A percentile compares a stretch with the other conserved stretches of the same genome.
Conservation (phyloP, 495 filamentous ascomycete genomes). For the Podospora fimiseda region DNA sequence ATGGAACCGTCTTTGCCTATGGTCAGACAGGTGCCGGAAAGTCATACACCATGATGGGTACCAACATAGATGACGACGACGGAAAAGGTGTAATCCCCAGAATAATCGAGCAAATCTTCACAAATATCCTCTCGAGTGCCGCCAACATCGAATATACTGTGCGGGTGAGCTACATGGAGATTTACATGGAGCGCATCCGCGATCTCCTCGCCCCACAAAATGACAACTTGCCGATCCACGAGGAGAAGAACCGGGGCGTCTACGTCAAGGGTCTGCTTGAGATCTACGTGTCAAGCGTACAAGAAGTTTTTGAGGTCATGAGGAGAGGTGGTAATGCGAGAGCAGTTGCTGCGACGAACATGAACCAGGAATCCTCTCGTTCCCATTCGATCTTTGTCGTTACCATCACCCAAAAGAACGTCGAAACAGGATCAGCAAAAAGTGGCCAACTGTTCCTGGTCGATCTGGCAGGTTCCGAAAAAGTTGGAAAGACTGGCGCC, state of each 20-base stretch:
- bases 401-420: slow-evolving; percentile 95
- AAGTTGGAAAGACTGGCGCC: slow-evolving; percentile 96
- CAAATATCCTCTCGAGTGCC: slow-evolving; percentile 82
- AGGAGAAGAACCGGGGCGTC: slow-evolving; percentile 92
- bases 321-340: slow-evolving; percentile 80
- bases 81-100: slow-evolving; percentile 91
- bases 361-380: slow-evolving; percentile 98
- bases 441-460: slow-evolving; percentile 95
- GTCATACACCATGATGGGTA: slow-evolving; percentile 99
- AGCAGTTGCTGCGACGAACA: slow-evolving; percentile 97
- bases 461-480: slow-evolving; percentile 95
- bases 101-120: slow-evolving; percentile 97
- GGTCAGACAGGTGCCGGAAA: slow-evolving; percentile 98
- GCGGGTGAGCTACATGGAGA: slow-evolving; percentile 98
- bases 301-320: slow-evolving; percentile 97
- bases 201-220: slow-evolving; percentile 88
- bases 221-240: slow-evolving; percentile 93
- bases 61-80: slow-evolving; percentile 85
- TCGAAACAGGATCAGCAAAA: slow-evolving; percentile 93
- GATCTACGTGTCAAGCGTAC: slow-evolving; percentile 91
- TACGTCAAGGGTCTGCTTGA: slow-evolving; percentile 95
- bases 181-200: slow-evolving; percentile 98
- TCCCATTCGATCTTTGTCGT: slow-evolving; percentile 99
- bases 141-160: slow-evolving; percentile 97
- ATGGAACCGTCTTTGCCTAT: slow-evolving; percentile 98